Base-by-base conservation (phyloP, 2,329 filamentous ascomycete species). In the Alternaria infectoria region DNA sequence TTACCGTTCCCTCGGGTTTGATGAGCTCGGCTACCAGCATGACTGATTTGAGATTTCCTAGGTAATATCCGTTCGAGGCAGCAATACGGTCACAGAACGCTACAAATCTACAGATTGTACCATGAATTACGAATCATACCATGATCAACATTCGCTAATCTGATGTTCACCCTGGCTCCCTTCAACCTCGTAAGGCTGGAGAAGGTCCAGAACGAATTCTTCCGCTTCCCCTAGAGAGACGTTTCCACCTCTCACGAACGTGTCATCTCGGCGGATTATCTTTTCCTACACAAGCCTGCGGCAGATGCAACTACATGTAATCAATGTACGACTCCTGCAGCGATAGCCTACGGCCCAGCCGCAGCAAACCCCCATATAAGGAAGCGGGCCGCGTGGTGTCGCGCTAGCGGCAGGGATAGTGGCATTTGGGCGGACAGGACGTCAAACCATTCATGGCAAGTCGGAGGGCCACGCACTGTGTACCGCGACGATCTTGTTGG, bases 301-400 rank as follows among this genome's bases (percentile, higher is more conserved):
- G 55, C 30, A 59, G 13, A 50, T 40, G 46, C 12, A 13, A 19
- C 26, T 36, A 50, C 36, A 52, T 15, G 21, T 30, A 59, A 54
- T 49, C 45, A 45, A 58, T 23, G 21, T 15, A 49, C 43, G 23
- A 28, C 54, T 54, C 54, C 49, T 49, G 50, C 30, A 44, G 54
- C 40, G 5, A 30, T 36, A 49, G 50, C 56, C 32, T 44, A 59
- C 56, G 25, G 26, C 19, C 30, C 55, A 40, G 46, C 30, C 19
- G 30, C 49, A 32, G 32, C 26, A 57, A 23, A 46, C 21, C 49
- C 43, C 60, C 50, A 43, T 51, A 54, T 54, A 44, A 59, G 30
- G 56, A 54, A 59, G 60, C 60, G 60, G 49, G 23, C 60, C 60
- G 60, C 50, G 32, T 50, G 15, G 45, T 12, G 52, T 54, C 28